These are phyloP conservation scores for Ustilago trichophora DNA, from an alignment of 1,284 basidiomycete species.

Conservation along the genomic window DNA sequence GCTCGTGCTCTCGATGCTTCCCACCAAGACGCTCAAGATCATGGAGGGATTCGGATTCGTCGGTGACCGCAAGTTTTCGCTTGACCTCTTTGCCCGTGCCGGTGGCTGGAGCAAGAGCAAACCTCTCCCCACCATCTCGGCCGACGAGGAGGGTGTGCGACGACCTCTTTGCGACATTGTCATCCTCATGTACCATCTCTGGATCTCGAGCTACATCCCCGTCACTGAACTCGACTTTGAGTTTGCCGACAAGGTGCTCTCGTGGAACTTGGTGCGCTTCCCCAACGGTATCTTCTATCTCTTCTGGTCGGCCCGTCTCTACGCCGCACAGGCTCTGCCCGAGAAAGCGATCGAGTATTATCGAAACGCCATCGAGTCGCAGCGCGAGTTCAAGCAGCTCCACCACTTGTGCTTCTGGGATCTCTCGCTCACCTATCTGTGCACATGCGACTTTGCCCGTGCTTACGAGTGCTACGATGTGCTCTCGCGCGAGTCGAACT, in stretches of 20 bases:
- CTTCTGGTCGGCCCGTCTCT: slow-evolving; percentile 87
- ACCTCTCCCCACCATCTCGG: slow-evolving; percentile 69
- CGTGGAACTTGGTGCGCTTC: slow-evolving; percentile 62
- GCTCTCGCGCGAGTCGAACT: slow-evolving; percentile 75
- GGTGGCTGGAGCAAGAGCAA: slow-evolving; percentile 79
- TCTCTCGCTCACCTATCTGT: slow-evolving; percentile 75
- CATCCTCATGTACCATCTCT: slow-evolving; percentile 88
- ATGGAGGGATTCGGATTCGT: slow-evolving; percentile 83
- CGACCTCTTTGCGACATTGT: slow-evolving; percentile 87
- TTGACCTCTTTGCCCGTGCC: slow-evolving; percentile 78
- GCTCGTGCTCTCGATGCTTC: slow-evolving; percentile 85
- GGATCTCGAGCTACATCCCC: slow-evolving; percentile 79
- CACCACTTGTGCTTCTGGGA: slow-evolving; percentile 71
- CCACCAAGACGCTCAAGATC: slow-evolving; percentile 76
- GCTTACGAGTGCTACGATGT: slow-evolving; percentile 76
- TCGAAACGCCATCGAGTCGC: slow-evolving; percentile 70
- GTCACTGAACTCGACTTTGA: slow-evolving; percentile 51
- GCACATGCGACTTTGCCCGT: slow-evolving; percentile 75
- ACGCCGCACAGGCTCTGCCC: slow-evolving; percentile 80
- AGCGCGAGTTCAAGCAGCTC: slow-evolving; percentile 69
- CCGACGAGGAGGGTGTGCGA: slow-evolving; percentile 80
- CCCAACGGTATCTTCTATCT: slow-evolving; percentile 85
- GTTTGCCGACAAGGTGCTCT: slow-evolving; percentile 64
- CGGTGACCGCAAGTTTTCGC: slow-evolving; percentile 80
- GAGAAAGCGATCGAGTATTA: slow-evolving; percentile 78